Evolutionary conservation across 306 rosid genomes (phyloP), one percentile per base, ranked within the genome.

Genomic region (Chamaecrista fasciculata): DNA sequence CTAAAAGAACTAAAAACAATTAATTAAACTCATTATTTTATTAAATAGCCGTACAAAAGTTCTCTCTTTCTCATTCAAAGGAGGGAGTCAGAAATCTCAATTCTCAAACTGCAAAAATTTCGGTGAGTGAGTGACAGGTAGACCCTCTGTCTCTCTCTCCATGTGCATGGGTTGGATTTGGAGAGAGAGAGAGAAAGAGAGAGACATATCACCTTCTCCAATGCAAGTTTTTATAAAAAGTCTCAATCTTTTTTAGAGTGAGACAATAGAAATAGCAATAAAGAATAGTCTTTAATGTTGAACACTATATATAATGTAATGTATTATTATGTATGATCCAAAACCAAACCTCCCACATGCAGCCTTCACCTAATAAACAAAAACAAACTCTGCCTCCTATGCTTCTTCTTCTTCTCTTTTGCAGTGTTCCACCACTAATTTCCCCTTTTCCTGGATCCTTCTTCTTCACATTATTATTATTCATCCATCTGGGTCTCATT

Each of bases 391-490:
- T 58, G 40, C 33, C 52, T 29, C n/a, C 8, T 10, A 68, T 67
- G 64, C 43, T 66, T 55, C n/a, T n/a, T n/a, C n/a, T n/a, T n/a
- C n/a, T 75, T 75, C 72, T 74, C 69, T 49, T 69, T 44, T 60
- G 23, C 53, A 67, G 66, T 46, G 21, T 70, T 40, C 53, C 65
- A 55, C 75, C n/a, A n/a, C n/a, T n/a, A n/a, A n/a, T 73, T 76
- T 69, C 86, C 86, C 63, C 72, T 39, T 75, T 84, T 80, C 87
- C 79, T 78, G 86, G 86, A 77, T 71, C 83, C 73, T 68, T 79
- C n/a, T n/a, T n/a, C n/a, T n/a, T n/a, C n/a, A n/a, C 86, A 52
- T n/a, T 62, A 44, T 29, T 47, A 11, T 31, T 26, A 31, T 58
- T 65, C 12, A 44, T 72, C 68, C 50, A n/a, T 16, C 39, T 51